Evolutionary conservation across 352 stramenopile species (phyloP).

Genomic region (Pythium brachiatum): DNA sequence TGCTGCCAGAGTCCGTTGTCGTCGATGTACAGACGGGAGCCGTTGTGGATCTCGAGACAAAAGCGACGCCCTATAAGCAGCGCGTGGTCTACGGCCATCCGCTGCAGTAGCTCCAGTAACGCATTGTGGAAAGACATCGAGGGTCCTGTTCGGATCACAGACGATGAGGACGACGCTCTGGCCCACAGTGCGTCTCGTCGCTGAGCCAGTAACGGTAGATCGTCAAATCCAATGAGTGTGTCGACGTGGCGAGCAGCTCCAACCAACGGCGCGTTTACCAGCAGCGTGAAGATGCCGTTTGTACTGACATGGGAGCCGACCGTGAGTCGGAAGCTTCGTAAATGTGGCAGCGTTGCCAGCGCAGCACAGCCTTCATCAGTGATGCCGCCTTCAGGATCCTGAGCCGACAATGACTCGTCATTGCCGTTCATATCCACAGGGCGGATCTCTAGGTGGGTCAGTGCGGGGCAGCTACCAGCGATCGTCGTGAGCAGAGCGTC

Average conservation of each 20-base stretch:
- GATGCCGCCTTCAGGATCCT: neutral
- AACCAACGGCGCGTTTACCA: slow-evolving; percentile 54
- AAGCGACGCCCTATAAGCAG: slow-evolving; percentile 7
- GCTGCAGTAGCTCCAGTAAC: slow-evolving; percentile 13
- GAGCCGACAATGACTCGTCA: neutral
- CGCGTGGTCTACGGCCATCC: neutral
- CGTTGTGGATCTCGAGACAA: slow-evolving; percentile 2
- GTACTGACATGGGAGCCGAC: slow-evolving; percentile 36
- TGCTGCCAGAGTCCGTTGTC: slow-evolving; percentile 5
- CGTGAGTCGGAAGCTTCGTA: neutral
- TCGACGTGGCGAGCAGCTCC: slow-evolving; percentile 26
- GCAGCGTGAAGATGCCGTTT: slow-evolving; percentile 62
- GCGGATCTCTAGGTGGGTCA: slow-evolving; percentile 2
- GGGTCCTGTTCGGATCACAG: slow-evolving; percentile 9
- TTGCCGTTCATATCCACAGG: neutral
- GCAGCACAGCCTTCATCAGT: neutral
- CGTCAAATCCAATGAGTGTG: slow-evolving; percentile 20
- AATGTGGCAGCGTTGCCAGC: neutral
- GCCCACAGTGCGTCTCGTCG: neutral
- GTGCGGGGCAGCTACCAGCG: neutral
- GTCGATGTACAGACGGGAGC: slow-evolving; percentile 10
- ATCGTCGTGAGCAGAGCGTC: slow-evolving; percentile 12
- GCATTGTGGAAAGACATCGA: slow-evolving; percentile 23
- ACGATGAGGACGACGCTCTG: neutral
- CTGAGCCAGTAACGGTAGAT: neutral